phyloP scores from a whole-genome alignment of 2,329 filamentous ascomycete species.

The Dothistroma pini region DNA sequence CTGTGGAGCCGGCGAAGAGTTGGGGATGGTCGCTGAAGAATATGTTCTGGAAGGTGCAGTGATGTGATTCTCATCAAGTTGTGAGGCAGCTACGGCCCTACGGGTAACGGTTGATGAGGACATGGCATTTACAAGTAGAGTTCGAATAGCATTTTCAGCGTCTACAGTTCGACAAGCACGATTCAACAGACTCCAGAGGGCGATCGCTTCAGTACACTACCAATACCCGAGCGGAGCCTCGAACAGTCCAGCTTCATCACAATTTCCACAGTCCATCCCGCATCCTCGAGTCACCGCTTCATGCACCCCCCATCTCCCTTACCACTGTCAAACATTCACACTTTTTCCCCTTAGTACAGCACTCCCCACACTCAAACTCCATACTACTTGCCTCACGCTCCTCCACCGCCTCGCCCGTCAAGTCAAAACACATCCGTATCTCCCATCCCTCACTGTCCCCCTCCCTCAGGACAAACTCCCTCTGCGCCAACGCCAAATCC shows the following conservation, averaged over 20 bases:
- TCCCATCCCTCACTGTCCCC: background rate
- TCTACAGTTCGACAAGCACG: too few species aligned
- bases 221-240: too few species aligned
- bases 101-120: background rate
- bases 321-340: background rate
- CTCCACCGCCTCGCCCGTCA: background rate
- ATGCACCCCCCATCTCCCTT: background rate
- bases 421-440: background rate
- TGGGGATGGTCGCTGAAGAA: background rate
- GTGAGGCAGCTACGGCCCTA: background rate
- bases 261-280: too few species aligned
- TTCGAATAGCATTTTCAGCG: too few species aligned
- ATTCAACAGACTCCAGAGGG: too few species aligned
- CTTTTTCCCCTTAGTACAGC: background rate
- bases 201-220: too few species aligned
- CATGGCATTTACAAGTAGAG: background rate
- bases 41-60: slow-evolving; percentile 1
- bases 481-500: background rate
- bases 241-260: too few species aligned
- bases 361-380: background rate
- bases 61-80: background rate
- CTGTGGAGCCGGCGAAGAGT: background rate
- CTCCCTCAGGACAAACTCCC: background rate
- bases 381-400: background rate
- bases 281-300: background rate